These are phyloP conservation scores for Phalaenopsis equestris DNA, from an alignment of 106 monocot species.

Conservation along the genomic window DNA sequence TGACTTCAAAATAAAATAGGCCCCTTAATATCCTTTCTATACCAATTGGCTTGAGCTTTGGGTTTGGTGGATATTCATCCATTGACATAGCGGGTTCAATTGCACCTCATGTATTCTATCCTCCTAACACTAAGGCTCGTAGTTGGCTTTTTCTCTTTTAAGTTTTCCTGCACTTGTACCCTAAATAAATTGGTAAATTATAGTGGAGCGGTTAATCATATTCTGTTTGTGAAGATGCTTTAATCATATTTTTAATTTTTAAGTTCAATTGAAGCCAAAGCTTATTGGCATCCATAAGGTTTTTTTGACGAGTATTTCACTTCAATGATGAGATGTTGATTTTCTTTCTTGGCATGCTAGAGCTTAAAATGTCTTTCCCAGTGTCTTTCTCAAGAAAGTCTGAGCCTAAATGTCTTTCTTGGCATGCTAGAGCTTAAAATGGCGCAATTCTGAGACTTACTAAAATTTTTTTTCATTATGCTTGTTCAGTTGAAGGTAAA, in stretches of 20 bases:
- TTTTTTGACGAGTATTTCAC: neutral
- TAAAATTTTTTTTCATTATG: neutral
- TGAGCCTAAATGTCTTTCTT: neutral
- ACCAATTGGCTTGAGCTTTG: too few species aligned
- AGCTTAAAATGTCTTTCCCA: neutral
- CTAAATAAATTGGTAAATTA: neutral
- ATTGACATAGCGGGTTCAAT: too few species aligned
- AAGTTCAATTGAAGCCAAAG: neutral
- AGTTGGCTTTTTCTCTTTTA: neutral
- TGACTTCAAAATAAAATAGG: too few species aligned
- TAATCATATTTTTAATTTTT: neutral
- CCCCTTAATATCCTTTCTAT: too few species aligned
- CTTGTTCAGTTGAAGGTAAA: neutral
- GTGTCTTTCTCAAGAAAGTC: too few species aligned
- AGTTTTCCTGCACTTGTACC: neutral
- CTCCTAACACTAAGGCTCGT: neutral
- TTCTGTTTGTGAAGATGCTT: neutral
- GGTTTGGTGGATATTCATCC: too few species aligned
- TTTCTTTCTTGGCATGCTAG: neutral
- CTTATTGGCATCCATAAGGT: neutral
- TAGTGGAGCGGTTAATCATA: neutral
- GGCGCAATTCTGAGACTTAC: neutral
- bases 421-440: neutral
- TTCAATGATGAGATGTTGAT: neutral
- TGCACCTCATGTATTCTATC: too few species aligned